phyloP scores from a whole-genome alignment of 2,329 filamentous ascomycete species.

The Uncinocarpus reesii region DNA sequence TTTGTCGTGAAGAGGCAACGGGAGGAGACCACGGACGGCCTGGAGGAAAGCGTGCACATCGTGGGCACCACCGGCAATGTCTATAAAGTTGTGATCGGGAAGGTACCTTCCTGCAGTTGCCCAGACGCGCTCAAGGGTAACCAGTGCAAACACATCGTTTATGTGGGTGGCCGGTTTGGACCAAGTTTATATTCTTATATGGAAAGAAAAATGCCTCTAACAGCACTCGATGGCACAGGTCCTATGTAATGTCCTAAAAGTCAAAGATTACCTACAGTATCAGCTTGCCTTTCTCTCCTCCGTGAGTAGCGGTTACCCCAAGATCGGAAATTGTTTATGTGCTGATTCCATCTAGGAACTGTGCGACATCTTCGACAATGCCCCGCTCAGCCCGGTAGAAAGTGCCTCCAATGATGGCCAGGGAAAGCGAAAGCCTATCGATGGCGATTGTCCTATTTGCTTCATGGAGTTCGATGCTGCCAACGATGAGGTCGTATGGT shows the following conservation, averaged over 20 bases:
- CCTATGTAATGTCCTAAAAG: conserved; percentile 49
- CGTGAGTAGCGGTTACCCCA: conserved; percentile 22
- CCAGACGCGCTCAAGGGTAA: conserved; percentile 46
- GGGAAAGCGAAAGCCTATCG: conserved; percentile 47
- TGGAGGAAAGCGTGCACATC: conserved; percentile 45
- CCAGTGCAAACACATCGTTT: conserved; percentile 55
- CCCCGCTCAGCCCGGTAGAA: conserved; percentile 41
- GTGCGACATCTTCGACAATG: conserved; percentile 44
- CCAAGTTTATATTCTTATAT: not conserved
- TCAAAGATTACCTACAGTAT: conserved; percentile 45
- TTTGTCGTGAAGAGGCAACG: conserved; percentile 46
- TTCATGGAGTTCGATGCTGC: conserved; percentile 45
- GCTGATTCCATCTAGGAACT: conserved; percentile 38
- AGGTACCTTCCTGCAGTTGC: conserved; percentile 46
- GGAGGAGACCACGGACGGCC: conserved; percentile 35
- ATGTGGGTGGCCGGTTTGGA: conserved; percentile 41
- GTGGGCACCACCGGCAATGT: conserved; percentile 54
- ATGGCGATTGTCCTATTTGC: conserved; percentile 55
- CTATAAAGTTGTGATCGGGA: conserved; percentile 48
- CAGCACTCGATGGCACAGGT: conserved; percentile 31
- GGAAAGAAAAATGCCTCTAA: not conserved
- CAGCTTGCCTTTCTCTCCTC: conserved; percentile 50
- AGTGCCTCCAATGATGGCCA: conserved; percentile 28
- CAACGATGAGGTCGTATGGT: conserved; percentile 46
- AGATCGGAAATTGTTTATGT: not conserved